Conservation (phyloP, 345 rosid species). For the Linum trigynum region DNA sequence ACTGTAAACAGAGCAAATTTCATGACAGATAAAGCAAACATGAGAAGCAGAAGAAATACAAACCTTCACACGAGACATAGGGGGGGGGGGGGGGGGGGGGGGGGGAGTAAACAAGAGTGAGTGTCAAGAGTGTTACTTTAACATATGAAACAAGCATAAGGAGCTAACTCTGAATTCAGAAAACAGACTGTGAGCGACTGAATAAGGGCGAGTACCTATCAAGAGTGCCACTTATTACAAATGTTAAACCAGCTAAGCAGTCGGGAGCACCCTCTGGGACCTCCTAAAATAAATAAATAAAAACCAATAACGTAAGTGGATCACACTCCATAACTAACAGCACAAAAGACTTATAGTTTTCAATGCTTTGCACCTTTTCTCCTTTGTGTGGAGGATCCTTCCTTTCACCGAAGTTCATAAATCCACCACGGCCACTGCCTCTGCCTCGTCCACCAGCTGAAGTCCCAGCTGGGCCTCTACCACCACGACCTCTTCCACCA, state of each 20-base stretch:
- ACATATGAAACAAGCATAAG: background rate
- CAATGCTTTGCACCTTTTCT: constrained; percentile 56
- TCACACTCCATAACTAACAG: background rate
- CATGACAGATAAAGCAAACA: background rate
- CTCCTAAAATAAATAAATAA: constrained; percentile 46
- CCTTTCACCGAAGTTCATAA: constrained; percentile 89
- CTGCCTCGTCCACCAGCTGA: constrained; percentile 78
- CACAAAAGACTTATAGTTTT: background rate
- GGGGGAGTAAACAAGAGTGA: constrained; percentile 12
- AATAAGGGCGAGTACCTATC: constrained; percentile 55
- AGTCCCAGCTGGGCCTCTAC: constrained; percentile 56
- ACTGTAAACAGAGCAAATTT: constrained; percentile 33
- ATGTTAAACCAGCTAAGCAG: constrained; percentile 79
- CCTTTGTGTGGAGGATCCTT: constrained; percentile 99
- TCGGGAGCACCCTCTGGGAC: constrained; percentile 91
- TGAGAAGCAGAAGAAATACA: background rate
- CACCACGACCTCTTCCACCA: constrained; percentile 75
- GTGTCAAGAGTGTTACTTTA: constrained; percentile 86
- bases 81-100: too few relatives aligned
- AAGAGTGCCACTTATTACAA: constrained; percentile 98
- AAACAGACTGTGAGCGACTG: background rate
- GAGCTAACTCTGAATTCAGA: background rate
- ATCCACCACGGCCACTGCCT: constrained; percentile 85
- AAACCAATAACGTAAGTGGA: constrained; percentile 14
- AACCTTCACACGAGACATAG: background rate